Percentiles rank a stretch among this genome's conserved stretches.
Evolutionary conservation across 345 rosid species (phyloP).

Genomic region (Lepidium africanum): DNA sequence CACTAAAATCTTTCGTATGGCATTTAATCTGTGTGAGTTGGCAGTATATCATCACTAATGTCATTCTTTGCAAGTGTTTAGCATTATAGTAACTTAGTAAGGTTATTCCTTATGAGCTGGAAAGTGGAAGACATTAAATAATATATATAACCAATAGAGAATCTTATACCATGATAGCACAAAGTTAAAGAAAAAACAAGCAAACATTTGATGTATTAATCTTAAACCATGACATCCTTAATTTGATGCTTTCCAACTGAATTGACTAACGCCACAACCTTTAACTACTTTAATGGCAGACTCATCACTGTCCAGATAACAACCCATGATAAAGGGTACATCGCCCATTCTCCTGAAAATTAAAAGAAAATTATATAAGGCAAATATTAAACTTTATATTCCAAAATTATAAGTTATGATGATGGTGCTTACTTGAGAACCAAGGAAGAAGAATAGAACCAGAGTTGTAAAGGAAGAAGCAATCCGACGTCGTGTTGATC

Average conservation of each 20-base stretch:
- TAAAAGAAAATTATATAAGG: not conserved
- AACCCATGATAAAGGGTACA: constrained; percentile 12
- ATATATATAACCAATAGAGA: not conserved
- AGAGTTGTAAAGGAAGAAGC: constrained; percentile 40
- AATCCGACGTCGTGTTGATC: constrained; percentile 54
- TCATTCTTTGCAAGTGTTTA: not conserved
- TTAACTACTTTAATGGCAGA: not conserved
- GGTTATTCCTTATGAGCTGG: constrained; percentile 13
- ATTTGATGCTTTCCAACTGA: not conserved
- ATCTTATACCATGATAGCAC: not conserved
- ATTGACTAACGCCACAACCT: not conserved
- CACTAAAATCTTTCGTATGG: too few species aligned
- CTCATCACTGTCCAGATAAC: constrained; percentile 15
- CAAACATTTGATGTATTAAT: not conserved
- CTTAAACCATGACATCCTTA: constrained; percentile 2
- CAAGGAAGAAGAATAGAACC: constrained; percentile 10
- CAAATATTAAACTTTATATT: not conserved
- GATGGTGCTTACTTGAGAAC: constrained; percentile 22
- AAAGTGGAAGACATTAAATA: constrained; percentile 2
- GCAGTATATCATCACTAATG: not conserved
- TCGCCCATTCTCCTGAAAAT: constrained; percentile 6
- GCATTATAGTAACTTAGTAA: not conserved
- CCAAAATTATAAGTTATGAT: not conserved
- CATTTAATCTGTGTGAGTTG: not conserved
- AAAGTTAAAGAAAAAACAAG: not conserved